Evolutionary conservation across 495 filamentous ascomycete genomes (phyloP).

Genomic region (Penicillium argentinense): DNA sequence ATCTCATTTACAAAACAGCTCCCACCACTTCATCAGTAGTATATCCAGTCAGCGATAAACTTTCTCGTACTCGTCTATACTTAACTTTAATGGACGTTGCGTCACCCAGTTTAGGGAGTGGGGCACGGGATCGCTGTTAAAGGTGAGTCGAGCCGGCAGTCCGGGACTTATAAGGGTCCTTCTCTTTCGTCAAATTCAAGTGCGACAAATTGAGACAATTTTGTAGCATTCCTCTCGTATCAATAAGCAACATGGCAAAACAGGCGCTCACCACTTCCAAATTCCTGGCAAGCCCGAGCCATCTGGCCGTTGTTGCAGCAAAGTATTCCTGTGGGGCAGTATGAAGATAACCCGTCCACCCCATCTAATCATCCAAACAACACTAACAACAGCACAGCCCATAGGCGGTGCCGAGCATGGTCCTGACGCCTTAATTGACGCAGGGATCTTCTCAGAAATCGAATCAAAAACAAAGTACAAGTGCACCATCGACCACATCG

Average conservation of each 20-base stretch:
- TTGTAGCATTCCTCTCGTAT: background rate
- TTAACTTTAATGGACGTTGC: background rate
- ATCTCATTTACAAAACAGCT: no score
- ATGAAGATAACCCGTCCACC: background rate
- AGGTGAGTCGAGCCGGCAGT: background rate
- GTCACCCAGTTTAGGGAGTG: background rate
- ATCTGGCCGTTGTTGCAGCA: background rate
- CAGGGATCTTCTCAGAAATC: background rate
- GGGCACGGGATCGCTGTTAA: background rate
- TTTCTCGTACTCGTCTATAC: background rate
- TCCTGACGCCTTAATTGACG: background rate
- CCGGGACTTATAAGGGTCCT: background rate
- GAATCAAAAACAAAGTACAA: background rate
- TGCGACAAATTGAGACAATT: no score
- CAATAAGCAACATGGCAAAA: background rate
- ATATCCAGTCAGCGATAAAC: background rate
- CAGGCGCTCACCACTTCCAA: background rate
- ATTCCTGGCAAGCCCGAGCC: background rate
- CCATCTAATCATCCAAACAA: background rate
- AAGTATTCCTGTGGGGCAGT: background rate
- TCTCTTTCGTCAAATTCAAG: no score
- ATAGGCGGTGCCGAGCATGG: background rate
- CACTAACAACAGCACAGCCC: background rate
- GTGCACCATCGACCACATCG: background rate
- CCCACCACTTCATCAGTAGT: no score